A percentile compares a stretch with the other conserved stretches of the same genome.
Evolutionary conservation across 208 protist species (phyloP).

Genomic region (Trypanosoma vivax): DNA sequence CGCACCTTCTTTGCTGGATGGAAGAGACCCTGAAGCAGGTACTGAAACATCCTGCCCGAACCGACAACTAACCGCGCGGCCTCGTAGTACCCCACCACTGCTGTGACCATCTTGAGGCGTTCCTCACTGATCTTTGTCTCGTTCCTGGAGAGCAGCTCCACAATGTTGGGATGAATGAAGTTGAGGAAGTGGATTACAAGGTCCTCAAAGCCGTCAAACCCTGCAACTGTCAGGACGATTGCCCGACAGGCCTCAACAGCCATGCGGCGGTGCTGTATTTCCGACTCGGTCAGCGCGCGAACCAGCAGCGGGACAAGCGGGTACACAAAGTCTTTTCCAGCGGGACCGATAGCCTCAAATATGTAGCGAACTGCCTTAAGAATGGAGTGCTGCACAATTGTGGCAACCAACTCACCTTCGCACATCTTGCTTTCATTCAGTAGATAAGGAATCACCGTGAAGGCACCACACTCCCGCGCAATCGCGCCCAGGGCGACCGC

Average conservation of each 20-base stretch:
- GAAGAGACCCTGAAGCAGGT: constrained; percentile 97
- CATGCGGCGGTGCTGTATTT: constrained; percentile 98
- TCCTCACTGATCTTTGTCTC: constrained; percentile 71
- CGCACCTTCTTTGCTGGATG: constrained; percentile 98
- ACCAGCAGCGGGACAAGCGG: constrained; percentile 96
- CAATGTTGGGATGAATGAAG: constrained; percentile 99
- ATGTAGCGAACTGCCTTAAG: constrained; percentile 99
- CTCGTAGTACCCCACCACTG: constrained; percentile 98
- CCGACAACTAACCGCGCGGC: constrained; percentile 93
- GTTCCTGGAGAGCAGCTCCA: constrained; percentile 96
- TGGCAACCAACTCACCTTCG: constrained; percentile 93
- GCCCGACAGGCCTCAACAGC: constrained; percentile 96
- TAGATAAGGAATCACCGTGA: constrained; percentile 98
- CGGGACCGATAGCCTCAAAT: constrained; percentile 98
- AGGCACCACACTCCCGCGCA: constrained; percentile 97
- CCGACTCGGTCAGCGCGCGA: constrained; percentile 98
- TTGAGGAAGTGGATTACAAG: constrained; percentile 98
- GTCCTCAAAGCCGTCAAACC: constrained; percentile 81
- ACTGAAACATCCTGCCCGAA: constrained; percentile 91
- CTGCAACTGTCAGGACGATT: constrained; percentile 84
- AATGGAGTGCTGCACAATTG: constrained; percentile 96
- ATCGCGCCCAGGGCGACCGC: constrained; percentile 99
- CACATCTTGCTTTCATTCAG: constrained; percentile 99
- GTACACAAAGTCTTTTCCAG: constrained; percentile 98
- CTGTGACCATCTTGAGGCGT: constrained; percentile 85